Conservation (phyloP, 495 filamentous ascomycete species). For the Neurospora hispaniola region DNA sequence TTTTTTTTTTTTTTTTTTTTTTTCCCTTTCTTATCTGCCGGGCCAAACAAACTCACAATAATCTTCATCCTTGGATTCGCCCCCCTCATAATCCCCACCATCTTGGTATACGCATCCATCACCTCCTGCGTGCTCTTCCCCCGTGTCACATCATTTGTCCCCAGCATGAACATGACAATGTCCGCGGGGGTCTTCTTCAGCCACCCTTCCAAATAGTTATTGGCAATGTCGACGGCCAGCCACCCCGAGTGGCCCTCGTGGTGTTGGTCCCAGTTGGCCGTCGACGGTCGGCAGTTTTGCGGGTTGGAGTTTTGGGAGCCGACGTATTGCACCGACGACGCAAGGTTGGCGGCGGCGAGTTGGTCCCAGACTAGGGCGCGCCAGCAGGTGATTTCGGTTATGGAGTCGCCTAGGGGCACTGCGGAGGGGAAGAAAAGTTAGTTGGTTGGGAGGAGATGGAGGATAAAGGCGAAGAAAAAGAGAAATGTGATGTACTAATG, state of each 20-base stretch:
- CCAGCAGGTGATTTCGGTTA: slow-evolving; percentile 36
- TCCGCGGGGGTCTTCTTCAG: slow-evolving; percentile 27
- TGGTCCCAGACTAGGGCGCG: slow-evolving; percentile 28
- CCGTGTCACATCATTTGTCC: slow-evolving; percentile 31
- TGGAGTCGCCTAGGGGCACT: slow-evolving; percentile 33
- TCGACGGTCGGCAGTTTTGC: slow-evolving; percentile 20
- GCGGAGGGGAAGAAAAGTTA: background rate
- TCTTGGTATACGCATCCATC: slow-evolving; percentile 27
- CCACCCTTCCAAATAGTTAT: slow-evolving; percentile 31
- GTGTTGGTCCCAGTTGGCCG: slow-evolving; percentile 23
- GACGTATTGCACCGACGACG: slow-evolving; percentile 27
- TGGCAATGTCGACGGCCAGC: slow-evolving; percentile 34
- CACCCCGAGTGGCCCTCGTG: slow-evolving; percentile 37
- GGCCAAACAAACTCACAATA: slow-evolving; percentile 24
- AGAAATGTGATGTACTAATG: background rate
- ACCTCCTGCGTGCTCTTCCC: slow-evolving; percentile 21
- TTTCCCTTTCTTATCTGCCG: too few relatives aligned
- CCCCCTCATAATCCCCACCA: slow-evolving; percentile 26
- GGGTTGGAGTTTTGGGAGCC: slow-evolving; percentile 30
- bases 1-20: too few relatives aligned
- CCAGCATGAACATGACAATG: slow-evolving; percentile 34
- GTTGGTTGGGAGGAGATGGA: background rate
- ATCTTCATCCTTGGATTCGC: slow-evolving; percentile 27
- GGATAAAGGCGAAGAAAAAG: background rate
- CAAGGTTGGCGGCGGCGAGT: slow-evolving; percentile 18